These are phyloP conservation scores for Helichrysum umbraculigerum DNA, from an alignment of 129 eudicot species.

Conservation along the genomic window DNA sequence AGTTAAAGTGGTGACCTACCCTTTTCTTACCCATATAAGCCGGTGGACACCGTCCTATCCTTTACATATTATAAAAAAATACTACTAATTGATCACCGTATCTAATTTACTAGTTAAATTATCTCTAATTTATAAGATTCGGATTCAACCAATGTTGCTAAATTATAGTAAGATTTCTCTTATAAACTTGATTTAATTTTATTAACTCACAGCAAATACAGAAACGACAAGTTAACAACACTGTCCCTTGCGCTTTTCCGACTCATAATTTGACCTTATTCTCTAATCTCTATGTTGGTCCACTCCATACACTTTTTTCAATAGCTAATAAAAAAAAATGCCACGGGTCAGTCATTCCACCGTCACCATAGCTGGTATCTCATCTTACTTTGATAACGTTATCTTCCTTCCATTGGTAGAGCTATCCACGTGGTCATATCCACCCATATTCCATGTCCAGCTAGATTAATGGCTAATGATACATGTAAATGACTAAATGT, in stretches of 20 bases:
- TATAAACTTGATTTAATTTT: no score
- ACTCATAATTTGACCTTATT: slow-evolving; percentile 33
- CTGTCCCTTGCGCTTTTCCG: slow-evolving; percentile 34
- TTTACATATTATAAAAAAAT: neutral
- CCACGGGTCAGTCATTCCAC: slow-evolving; percentile 14
- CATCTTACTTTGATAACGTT: slow-evolving; percentile 33
- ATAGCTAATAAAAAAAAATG: neutral
- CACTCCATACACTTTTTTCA: neutral
- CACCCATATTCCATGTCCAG: slow-evolving; percentile 5
- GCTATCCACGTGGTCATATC: slow-evolving; percentile 34
- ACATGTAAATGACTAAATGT: no score
- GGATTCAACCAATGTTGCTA: no score
- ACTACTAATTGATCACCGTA: neutral
- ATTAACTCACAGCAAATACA: no score
- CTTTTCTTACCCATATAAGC: neutral
- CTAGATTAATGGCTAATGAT: no score
- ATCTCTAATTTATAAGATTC: no score
- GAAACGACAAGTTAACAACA: neutral
- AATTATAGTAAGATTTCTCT: no score
- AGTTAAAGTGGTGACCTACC: slow-evolving; percentile 1
- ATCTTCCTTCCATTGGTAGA: slow-evolving; percentile 28
- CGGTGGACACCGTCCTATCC: slow-evolving; percentile 1
- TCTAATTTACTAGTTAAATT: no score
- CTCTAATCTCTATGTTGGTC: slow-evolving; percentile 16
- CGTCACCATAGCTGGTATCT: slow-evolving; percentile 21